Evolutionary conservation across 2,329 filamentous ascomycete genomes (phyloP), one percentile per base, ranked within the genome.

Genomic region (Alternaria tenuissima): DNA sequence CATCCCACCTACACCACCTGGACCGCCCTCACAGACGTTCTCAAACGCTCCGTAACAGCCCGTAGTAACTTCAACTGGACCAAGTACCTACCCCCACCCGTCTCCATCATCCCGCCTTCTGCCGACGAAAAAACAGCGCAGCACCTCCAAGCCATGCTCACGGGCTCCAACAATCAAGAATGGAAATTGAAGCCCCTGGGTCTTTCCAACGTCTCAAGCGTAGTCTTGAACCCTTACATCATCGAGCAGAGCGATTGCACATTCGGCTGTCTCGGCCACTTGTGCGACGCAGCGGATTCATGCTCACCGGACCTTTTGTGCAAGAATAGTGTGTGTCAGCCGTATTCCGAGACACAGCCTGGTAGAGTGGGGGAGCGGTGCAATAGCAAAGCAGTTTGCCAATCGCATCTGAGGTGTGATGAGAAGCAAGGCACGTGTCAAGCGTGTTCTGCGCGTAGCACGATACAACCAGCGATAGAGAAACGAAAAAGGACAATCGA

Each of bases 31-130:
- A 55, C 55, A 2, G 49, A 67, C 36, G 54, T 72, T 6, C 65
- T 78, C 0, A 49, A 47, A 28, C 66, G 59, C 41, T 63, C 76
- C 7, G 65, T 63, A 34, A 72, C 61, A 7, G 26, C 74, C 1
- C 73, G 75, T 36, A 70, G 64, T 41, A 73, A 72, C 55, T 77
- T 74, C 57, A 59, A 75, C 61, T 78, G 75, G 75, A 52, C 60
- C 0, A 58, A 58, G 1, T 76, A 71, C 52, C 67, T 78, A 16
- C 60, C 73, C 1, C 49, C 69, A 0, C 71, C 72, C 16, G 22
- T 59, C 3, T 20, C 44, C 18, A 63, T 60, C 36, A 12, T 49
- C 9, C 30, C 49, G 8, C 42, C 34, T 5, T 32, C 48, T 0
- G 20, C 32, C 2, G 48, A 57, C 42, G 47, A 61, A 24, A 14